Evolutionary conservation across 2,329 filamentous ascomycete species (phyloP).

Genomic region (Aureobasidium musti): DNA sequence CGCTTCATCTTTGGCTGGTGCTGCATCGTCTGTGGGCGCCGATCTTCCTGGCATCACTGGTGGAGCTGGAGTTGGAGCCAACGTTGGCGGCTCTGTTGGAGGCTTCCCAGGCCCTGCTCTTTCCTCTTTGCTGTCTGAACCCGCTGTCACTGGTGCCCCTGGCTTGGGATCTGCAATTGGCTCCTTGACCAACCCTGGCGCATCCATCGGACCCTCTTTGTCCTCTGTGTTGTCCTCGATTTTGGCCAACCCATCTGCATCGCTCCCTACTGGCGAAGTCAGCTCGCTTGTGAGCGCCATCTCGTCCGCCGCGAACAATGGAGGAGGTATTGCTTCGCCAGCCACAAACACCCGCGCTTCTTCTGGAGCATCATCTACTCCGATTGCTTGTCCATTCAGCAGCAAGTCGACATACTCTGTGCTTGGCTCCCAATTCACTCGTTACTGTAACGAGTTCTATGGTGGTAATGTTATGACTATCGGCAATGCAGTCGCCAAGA

Average conservation of each 20-base stretch:
- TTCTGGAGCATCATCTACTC: neutral
- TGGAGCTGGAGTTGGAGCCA: neutral
- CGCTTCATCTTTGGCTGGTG: constrained; percentile 8
- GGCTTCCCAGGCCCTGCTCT: neutral
- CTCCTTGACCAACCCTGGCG: constrained; percentile 7
- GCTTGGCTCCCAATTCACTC: constrained; percentile 1
- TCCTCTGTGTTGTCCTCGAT: constrained; percentile 18
- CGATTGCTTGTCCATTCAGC: constrained; percentile 1
- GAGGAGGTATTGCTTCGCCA: neutral
- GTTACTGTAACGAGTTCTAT: constrained; percentile 27
- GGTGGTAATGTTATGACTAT: constrained; percentile 6
- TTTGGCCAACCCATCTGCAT: constrained; percentile 12
- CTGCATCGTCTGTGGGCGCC: constrained; percentile 5
- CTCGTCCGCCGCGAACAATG: neutral
- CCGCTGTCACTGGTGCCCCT: constrained; percentile 7
- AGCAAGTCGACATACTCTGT: neutral
- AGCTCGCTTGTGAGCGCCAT: neutral
- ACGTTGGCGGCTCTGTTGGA: neutral
- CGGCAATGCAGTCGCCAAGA: neutral
- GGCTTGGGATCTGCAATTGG: constrained; percentile 12
- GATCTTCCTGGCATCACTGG: neutral
- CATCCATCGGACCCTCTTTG: constrained; percentile 3
- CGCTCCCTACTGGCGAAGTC: constrained; percentile 4
- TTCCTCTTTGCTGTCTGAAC: neutral
- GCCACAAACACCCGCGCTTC: neutral